A percentile compares a stretch with the other conserved stretches of the same genome.
Conservation (phyloP, 345 rosid genomes). For the Lumnitzera racemosa region DNA sequence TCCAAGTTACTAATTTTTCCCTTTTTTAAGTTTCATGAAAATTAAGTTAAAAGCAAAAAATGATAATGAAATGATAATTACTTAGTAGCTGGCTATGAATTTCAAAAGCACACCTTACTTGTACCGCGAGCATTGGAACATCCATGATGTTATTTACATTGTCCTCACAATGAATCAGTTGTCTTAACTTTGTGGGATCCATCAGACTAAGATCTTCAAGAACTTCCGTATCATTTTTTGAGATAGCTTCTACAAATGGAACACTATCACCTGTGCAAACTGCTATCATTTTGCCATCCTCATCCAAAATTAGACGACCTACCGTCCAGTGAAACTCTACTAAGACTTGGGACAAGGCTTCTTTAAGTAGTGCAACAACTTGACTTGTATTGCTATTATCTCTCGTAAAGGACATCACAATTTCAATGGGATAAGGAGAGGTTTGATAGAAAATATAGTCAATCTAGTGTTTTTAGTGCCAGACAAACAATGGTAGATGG, state of each 20-base stretch:
- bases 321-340: conserved; percentile 1
- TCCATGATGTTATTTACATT: not conserved
- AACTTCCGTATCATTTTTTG: not conserved
- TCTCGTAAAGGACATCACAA: not conserved
- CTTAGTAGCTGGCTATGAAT: too few relatives aligned
- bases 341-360: not conserved
- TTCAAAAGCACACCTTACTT: not conserved
- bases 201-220: too few relatives aligned
- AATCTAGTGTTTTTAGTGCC: too few relatives aligned
- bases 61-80: too few relatives aligned
- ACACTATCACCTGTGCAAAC: conserved; percentile 6
- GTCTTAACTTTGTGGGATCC: too few relatives aligned
- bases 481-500: too few relatives aligned
- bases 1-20: too few relatives aligned
- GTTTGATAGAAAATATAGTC: too few relatives aligned
- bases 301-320: not conserved
- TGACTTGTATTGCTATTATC: not conserved
- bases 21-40: too few relatives aligned
- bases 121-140: conserved; percentile 1
- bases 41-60: too few relatives aligned
- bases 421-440: too few relatives aligned
- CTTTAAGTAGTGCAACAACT: not conserved
- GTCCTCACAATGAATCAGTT: too few relatives aligned
- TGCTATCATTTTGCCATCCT: not conserved
- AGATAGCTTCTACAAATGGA: not conserved